Evolutionary conservation across 78 protist species (phyloP).

Genomic region (Dictyostelium firmibasis): DNA sequence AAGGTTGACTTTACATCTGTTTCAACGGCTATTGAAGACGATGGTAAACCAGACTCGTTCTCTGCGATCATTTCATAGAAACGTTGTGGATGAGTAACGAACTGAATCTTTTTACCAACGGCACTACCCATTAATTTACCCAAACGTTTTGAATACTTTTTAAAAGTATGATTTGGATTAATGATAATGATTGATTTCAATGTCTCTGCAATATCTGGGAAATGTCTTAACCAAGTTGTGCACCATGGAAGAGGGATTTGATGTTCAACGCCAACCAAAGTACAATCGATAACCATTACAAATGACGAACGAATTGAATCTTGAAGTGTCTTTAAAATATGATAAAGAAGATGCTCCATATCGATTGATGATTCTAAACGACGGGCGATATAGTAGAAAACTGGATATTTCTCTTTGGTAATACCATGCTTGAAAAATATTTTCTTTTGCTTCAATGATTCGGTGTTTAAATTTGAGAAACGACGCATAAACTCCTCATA

Average conservation of each 20-base stretch:
- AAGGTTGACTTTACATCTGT: conserved; percentile 45
- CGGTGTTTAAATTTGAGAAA: conserved; percentile 11
- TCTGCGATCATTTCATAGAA: conserved; percentile 21
- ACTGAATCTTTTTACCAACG: conserved; percentile 27
- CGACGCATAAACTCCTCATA: conserved; percentile 78
- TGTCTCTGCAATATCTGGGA: conserved; percentile 19
- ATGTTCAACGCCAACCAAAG: conserved; percentile 20
- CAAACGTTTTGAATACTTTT: conserved; percentile 52
- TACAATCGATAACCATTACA: conserved; percentile 58
- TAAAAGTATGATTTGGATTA: conserved; percentile 25
- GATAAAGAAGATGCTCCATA: conserved; percentile 36
- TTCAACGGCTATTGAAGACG: conserved; percentile 25
- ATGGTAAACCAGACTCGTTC: conserved; percentile 38
- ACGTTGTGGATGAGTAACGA: neutral
- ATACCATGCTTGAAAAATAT: conserved; percentile 61
- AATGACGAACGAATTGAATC: conserved; percentile 19
- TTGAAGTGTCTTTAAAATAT: conserved; percentile 61
- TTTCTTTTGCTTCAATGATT: conserved; percentile 37
- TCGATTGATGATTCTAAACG: conserved; percentile 34
- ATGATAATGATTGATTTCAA: conserved; percentile 26
- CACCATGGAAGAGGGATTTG: conserved; percentile 51
- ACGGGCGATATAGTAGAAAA: conserved; percentile 70
- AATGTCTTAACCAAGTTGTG: conserved; percentile 47
- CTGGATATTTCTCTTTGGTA: conserved; percentile 36
- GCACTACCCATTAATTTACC: conserved; percentile 16